phyloP scores from a whole-genome alignment of 441 rosid species.

The Gossypium davidsonii region DNA sequence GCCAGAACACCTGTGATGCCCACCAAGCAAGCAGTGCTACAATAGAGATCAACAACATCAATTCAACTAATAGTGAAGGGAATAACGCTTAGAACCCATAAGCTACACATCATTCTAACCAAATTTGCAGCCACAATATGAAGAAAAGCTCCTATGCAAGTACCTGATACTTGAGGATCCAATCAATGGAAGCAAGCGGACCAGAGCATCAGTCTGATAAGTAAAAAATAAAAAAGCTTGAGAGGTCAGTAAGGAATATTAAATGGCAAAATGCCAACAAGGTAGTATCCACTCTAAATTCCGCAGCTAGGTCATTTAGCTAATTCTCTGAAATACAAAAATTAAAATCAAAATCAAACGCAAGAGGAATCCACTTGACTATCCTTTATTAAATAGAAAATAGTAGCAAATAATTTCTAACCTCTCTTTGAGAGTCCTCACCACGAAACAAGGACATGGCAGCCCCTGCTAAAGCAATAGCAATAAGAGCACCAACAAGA shows the following conservation, averaged over 20 bases:
- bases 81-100: neutral
- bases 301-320: conserved; percentile 2
- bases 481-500: conserved; percentile 42
- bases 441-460: conserved; percentile 41
- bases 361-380: neutral
- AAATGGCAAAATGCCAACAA: neutral
- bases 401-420: conserved; percentile 18
- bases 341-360: neutral
- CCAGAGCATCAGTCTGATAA: conserved; percentile 44
- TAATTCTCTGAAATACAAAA: neutral
- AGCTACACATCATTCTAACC: neutral
- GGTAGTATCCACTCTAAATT: neutral
- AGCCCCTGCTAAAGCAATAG: conserved; percentile 40
- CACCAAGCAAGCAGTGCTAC: conserved; percentile 80
- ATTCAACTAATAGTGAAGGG: neutral
- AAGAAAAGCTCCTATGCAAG: neutral
- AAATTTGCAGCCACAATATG: neutral
- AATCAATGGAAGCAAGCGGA: conserved; percentile 40
- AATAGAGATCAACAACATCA: conserved; percentile 7
- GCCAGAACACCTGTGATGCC: conserved; percentile 83
- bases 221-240: neutral
- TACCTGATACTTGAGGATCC: conserved; percentile 49
- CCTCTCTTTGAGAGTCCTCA: neutral
- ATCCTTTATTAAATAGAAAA: neutral
- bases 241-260: neutral